Conservation (phyloP, 306 rosid species). For the Rosa lucieae region DNA sequence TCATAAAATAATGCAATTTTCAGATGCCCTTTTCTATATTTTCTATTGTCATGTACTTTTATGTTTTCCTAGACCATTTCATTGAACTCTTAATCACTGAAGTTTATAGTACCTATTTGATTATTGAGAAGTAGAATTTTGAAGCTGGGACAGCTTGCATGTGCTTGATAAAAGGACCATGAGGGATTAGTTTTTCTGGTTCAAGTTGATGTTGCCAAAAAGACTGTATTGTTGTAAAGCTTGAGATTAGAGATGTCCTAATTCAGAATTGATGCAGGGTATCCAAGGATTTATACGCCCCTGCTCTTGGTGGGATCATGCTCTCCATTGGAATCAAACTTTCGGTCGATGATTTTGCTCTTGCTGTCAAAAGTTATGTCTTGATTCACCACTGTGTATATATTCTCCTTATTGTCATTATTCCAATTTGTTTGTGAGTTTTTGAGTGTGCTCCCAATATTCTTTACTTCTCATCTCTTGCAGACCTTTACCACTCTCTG, state of each 20-base stretch:
- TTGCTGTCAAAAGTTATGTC: slow-evolving; percentile 77
- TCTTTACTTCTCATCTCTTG: slow-evolving; percentile 42
- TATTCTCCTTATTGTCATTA: slow-evolving; percentile 14
- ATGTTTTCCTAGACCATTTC: background rate
- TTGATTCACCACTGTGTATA: slow-evolving; percentile 13
- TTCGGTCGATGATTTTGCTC: slow-evolving; percentile 83
- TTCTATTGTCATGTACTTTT: background rate
- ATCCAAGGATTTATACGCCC: slow-evolving; percentile 89
- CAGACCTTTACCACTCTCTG: slow-evolving; percentile 86
- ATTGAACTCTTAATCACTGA: background rate
- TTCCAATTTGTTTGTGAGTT: slow-evolving; percentile 19
- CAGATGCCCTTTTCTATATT: background rate
- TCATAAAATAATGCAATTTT: background rate
- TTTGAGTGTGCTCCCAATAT: slow-evolving; percentile 29
- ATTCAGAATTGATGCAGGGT: slow-evolving; percentile 66
- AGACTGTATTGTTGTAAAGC: background rate
- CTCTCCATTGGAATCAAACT: slow-evolving; percentile 89
- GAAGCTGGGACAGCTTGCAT: slow-evolving; percentile 30
- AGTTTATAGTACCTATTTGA: background rate
- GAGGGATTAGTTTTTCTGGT: slow-evolving; percentile 12
- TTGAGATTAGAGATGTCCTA: slow-evolving; percentile 19
- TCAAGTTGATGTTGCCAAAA: background rate
- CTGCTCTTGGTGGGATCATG: slow-evolving; percentile 99
- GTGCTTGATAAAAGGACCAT: slow-evolving; percentile 41
- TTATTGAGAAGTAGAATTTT: background rate